Conservation (phyloP, 495 filamentous ascomycete genomes). For the Tuber microsphaerosporum region DNA sequence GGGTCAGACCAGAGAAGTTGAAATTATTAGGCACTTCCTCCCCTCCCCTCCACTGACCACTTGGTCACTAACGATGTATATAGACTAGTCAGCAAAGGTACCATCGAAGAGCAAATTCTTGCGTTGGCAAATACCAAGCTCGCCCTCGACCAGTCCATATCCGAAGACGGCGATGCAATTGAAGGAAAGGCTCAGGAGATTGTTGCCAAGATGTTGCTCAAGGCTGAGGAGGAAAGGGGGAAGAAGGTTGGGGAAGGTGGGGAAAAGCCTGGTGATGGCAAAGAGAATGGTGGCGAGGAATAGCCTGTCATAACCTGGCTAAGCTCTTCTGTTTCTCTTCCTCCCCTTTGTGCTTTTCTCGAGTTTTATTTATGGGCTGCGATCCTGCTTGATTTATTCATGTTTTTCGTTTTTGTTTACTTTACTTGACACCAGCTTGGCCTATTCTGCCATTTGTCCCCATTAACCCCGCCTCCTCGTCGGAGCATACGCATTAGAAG, state of each 20-base stretch:
- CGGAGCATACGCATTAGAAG: not conserved
- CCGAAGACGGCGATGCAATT: slow-evolving; percentile 44
- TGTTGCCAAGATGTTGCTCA: slow-evolving; percentile 59
- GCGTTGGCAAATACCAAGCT: slow-evolving; percentile 84
- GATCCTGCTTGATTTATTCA: not conserved
- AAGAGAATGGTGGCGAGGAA: not conserved
- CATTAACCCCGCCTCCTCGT: not conserved
- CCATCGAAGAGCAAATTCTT: slow-evolving; percentile 89
- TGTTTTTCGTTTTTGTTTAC: not conserved
- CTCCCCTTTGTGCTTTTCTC: not conserved
- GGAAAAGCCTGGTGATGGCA: not conserved
- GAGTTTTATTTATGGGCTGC: not conserved
- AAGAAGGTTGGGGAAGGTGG: not conserved
- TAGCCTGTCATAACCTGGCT: not conserved
- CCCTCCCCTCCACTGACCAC: not conserved
- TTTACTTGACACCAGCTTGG: not conserved
- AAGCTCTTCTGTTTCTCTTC: not conserved
- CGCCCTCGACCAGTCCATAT: slow-evolving; percentile 78
- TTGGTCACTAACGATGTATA: slow-evolving; percentile 36
- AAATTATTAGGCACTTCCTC: slow-evolving; percentile 52
- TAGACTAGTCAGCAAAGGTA: slow-evolving; percentile 69
- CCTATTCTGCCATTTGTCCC: not conserved
- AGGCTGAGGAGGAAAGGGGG: slow-evolving; percentile 1
- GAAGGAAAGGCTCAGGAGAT: slow-evolving; percentile 56
- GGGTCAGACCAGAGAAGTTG: slow-evolving; percentile 81